Percentiles rank a stretch among this genome's conserved stretches.
These are phyloP conservation scores for Dipodascus geniculatus DNA, from an alignment of 805 yeast genomes.

Conservation along the genomic window DNA sequence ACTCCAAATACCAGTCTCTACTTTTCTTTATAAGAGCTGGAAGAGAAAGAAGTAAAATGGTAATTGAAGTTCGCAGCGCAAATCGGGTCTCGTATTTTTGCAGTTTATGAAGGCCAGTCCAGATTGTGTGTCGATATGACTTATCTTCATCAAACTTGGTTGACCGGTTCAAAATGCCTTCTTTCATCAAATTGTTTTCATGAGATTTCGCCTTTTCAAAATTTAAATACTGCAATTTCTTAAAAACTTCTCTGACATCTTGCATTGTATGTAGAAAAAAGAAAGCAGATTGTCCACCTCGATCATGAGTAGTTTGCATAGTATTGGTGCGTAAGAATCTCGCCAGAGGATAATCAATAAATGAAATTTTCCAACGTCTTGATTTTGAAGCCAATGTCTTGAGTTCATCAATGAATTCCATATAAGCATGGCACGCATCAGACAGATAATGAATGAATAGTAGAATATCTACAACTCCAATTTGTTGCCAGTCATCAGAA, in stretches of 20 bases:
- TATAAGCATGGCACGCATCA: slow-evolving; percentile 4
- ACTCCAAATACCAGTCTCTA: slow-evolving; percentile 31
- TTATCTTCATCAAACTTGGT: slow-evolving; percentile 2
- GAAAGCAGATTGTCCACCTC: slow-evolving; percentile 35
- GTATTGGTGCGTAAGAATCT: slow-evolving; percentile 34
- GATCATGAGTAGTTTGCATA: slow-evolving; percentile 32
- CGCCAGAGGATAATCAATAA: slow-evolving; percentile 30
- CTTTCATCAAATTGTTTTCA: background rate
- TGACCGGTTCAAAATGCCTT: background rate
- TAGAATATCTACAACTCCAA: background rate
- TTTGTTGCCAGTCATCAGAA: background rate
- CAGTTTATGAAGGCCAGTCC: slow-evolving; percentile 27
- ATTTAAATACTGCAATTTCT: background rate
- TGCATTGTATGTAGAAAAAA: slow-evolving; percentile 32
- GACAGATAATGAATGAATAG: slow-evolving; percentile 3
- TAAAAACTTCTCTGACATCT: slow-evolving; percentile 37
- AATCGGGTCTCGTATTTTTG: slow-evolving; percentile 32
- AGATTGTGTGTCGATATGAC: slow-evolving; percentile 29
- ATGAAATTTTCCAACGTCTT: slow-evolving; percentile 27
- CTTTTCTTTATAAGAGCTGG: slow-evolving; percentile 32
- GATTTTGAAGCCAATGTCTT: slow-evolving; percentile 3
- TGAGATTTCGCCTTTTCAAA: background rate
- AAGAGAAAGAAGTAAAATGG: slow-evolving; percentile 28
- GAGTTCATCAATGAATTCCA: slow-evolving; percentile 1
- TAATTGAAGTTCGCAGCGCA: slow-evolving; percentile 31